Conservation (phyloP, 257 asterid genomes). For the Rubia yunnanensis region DNA sequence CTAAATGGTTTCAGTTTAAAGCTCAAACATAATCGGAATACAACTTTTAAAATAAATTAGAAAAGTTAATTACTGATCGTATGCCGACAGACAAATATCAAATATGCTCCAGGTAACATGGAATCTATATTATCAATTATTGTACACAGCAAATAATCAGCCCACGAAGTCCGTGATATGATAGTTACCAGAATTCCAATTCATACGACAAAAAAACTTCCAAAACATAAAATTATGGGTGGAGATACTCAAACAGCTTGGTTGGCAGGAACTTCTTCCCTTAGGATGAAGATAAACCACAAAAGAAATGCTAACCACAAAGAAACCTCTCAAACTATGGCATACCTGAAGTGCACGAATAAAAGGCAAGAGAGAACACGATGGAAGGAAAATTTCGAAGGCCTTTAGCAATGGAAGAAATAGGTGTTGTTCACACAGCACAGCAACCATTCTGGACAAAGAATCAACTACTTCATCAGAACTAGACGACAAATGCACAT, state of each 20-base stretch:
- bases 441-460: constrained; percentile 83
- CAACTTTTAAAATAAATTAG: not conserved
- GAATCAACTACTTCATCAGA: constrained; percentile 54
- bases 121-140: not conserved
- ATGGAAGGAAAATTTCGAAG: constrained; percentile 96
- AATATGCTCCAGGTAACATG: not conserved
- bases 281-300: not conserved
- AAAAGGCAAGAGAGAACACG: constrained; percentile 88
- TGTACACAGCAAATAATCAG: not conserved
- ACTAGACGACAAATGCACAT: constrained; percentile 30
- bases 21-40: not conserved
- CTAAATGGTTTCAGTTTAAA: not conserved
- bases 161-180: not conserved
- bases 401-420: constrained; percentile 91
- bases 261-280: not conserved
- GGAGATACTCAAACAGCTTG: not conserved
- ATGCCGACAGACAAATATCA: not conserved
- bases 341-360: constrained; percentile 96
- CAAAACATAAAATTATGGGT: not conserved
- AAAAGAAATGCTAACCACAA: not conserved
- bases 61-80: not conserved
- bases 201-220: not conserved
- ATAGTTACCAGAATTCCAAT: not conserved
- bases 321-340: constrained; percentile 6
- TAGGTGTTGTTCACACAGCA: constrained; percentile 81